phyloP scores from a whole-genome alignment of 176 grass and related monocot genomes.

The Bromus sterilis region DNA sequence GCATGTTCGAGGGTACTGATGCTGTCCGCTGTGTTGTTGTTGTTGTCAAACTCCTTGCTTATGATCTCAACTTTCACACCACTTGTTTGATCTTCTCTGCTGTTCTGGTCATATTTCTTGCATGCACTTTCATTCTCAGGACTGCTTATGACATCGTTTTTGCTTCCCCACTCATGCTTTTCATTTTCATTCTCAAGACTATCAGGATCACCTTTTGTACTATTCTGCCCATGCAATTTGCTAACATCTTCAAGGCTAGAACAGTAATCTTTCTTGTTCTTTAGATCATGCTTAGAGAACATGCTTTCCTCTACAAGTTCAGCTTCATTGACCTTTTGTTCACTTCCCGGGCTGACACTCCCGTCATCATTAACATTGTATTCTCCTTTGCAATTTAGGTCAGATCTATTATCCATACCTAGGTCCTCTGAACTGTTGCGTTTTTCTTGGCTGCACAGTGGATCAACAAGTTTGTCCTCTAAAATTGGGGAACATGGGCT shows the following conservation, averaged over 20 bases:
- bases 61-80: neutral
- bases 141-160: slow-evolving; percentile 20
- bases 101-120: slow-evolving; percentile 18
- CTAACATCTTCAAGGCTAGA: slow-evolving; percentile 22
- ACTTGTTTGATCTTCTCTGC: neutral
- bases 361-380: slow-evolving; percentile 11
- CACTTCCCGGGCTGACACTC: neutral
- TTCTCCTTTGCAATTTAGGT: slow-evolving; percentile 8
- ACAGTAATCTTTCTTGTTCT: slow-evolving; percentile 18
- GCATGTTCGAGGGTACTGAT: slow-evolving; percentile 9
- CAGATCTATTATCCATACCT: neutral
- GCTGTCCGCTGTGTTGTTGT: slow-evolving; percentile 16
- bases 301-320: slow-evolving; percentile 38
- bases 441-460: slow-evolving; percentile 37
- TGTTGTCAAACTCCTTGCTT: neutral
- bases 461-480: slow-evolving; percentile 45
- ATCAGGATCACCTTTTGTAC: neutral
- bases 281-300: slow-evolving; percentile 15
- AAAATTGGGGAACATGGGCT: slow-evolving; percentile 22
- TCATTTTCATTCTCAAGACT: slow-evolving; percentile 17
- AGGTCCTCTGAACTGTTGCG: neutral
- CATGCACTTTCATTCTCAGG: slow-evolving; percentile 10
- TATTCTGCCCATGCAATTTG: neutral
- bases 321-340: slow-evolving; percentile 1
- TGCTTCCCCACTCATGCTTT: slow-evolving; percentile 22